Evolutionary conservation across 768 basidiomycete genomes (phyloP).

Genomic region (Russula lepida): DNA sequence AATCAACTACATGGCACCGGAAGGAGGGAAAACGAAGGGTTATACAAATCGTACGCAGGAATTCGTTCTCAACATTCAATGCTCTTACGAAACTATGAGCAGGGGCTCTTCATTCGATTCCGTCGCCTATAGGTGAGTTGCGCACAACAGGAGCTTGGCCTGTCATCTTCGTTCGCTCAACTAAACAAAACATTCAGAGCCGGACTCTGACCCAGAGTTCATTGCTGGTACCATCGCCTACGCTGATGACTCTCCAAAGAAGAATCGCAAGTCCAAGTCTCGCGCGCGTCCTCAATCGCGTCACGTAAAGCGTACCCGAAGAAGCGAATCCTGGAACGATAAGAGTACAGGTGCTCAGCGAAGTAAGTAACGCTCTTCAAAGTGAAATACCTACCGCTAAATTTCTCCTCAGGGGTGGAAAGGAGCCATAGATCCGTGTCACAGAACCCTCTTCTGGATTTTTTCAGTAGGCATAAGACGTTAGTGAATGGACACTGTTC

Average conservation of each 20-base stretch:
- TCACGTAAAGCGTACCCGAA: conserved; percentile 2
- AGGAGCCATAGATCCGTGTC: conserved; percentile 7
- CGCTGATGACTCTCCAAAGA: conserved; percentile 26
- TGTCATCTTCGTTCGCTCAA: background rate
- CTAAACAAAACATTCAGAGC: conserved; percentile 24
- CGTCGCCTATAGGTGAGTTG: conserved; percentile 31
- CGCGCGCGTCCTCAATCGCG: background rate
- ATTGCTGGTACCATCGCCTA: conserved; percentile 33
- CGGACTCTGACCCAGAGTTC: conserved; percentile 46
- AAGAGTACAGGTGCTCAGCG: conserved; percentile 14
- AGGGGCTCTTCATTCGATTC: conserved; percentile 25
- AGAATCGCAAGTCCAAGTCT: conserved; percentile 23
- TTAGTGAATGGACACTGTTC: background rate
- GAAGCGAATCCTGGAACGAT: background rate
- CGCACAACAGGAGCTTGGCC: background rate
- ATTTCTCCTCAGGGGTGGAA: background rate
- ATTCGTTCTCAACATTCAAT: background rate
- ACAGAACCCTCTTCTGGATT: conserved; percentile 24
- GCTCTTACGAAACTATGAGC: background rate
- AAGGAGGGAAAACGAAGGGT: background rate
- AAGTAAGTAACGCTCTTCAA: conserved; percentile 24
- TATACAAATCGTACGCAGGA: conserved; percentile 9
- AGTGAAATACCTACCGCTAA: background rate
- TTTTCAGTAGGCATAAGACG: conserved; percentile 22
- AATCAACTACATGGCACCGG: background rate